Evolutionary conservation across 1,284 basidiomycete species (phyloP).

Genomic region (Moesziomyces antarcticus): DNA sequence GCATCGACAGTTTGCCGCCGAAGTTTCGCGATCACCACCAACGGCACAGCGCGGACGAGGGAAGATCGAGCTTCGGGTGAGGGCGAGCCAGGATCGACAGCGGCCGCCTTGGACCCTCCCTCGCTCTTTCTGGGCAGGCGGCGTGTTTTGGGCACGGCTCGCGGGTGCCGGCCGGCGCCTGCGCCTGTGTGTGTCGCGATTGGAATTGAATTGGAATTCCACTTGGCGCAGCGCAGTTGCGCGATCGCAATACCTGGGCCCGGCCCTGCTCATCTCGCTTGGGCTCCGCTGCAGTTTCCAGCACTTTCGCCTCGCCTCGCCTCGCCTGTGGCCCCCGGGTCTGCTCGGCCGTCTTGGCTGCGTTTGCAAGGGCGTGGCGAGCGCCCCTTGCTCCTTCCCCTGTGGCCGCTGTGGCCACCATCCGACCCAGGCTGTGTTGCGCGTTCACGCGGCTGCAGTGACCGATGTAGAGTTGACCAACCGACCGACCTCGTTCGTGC

Average conservation of each 20-base stretch:
- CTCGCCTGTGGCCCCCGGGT: not conserved
- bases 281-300: constrained; percentile 12
- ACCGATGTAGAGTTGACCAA: not conserved
- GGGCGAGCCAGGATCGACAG: not conserved
- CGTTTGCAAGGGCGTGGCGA: not conserved
- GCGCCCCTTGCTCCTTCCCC: too few relatives aligned
- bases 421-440: not conserved
- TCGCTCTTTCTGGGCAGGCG: not conserved
- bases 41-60: too few relatives aligned
- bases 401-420: not conserved
- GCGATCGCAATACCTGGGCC: constrained; percentile 21
- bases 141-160: not conserved
- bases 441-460: not conserved
- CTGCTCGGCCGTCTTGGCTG: constrained; percentile 2
- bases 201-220: not conserved
- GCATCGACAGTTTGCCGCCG: not conserved
- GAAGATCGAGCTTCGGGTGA: not conserved
- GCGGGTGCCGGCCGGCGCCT: not conserved
- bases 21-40: not conserved
- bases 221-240: not conserved
- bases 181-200: not conserved
- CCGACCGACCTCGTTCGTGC: not conserved
- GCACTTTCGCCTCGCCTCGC: constrained; percentile 17
- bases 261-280: constrained; percentile 14
- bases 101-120: not conserved